Evolutionary conservation across 2,329 filamentous ascomycete species (phyloP).

Genomic region (Arthroderma uncinatum): DNA sequence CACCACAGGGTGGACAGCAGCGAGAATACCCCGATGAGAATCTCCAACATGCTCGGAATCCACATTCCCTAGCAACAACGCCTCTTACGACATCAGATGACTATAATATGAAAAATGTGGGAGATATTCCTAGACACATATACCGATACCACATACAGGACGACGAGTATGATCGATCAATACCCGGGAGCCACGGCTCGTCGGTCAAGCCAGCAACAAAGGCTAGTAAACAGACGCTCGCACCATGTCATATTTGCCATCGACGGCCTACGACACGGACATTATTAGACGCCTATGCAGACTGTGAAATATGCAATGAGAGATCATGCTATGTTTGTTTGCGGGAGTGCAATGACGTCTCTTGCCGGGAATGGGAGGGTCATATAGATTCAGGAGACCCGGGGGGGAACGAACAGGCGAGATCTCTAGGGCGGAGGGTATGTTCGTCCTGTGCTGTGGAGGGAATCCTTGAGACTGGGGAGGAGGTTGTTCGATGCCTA

Average conservation of each 20-base stretch:
- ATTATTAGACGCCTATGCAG: slow-evolving; percentile 32
- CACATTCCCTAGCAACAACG: background rate
- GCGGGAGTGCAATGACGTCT: slow-evolving; percentile 27
- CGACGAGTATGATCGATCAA: background rate
- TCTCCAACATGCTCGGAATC: background rate
- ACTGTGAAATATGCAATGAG: slow-evolving; percentile 31
- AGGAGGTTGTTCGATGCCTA: slow-evolving; percentile 30
- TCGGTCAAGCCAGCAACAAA: background rate
- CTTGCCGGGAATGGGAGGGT: slow-evolving; percentile 19
- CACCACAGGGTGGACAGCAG: background rate
- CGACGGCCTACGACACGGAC: slow-evolving; percentile 31
- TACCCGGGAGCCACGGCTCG: background rate
- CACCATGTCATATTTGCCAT: slow-evolving; percentile 35
- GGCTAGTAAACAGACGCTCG: slow-evolving; percentile 14
- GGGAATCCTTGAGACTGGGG: slow-evolving; percentile 27
- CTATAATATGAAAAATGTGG: background rate
- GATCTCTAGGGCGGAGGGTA: slow-evolving; percentile 21
- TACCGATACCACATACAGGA: background rate
- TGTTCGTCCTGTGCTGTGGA: slow-evolving; percentile 34
- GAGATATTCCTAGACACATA: background rate
- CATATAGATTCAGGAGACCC: background rate
- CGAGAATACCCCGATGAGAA: background rate
- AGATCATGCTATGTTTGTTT: slow-evolving; percentile 35
- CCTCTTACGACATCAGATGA: background rate
- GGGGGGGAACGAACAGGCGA: slow-evolving; percentile 7